Conservation (phyloP, 2,329 filamentous ascomycete genomes). For the Blastomyces parvus region DNA sequence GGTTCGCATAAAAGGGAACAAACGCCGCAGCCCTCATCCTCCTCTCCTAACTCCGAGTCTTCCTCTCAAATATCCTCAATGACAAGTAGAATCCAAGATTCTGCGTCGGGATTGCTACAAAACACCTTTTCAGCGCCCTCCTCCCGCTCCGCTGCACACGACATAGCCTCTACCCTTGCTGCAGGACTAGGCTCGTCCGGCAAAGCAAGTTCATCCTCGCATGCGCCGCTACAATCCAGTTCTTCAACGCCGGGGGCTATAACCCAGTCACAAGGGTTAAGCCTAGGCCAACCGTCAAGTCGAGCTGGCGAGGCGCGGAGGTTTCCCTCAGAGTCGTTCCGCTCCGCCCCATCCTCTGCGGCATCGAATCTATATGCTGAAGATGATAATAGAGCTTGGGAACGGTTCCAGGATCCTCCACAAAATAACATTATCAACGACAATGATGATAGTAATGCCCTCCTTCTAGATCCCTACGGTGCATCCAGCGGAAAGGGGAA, state of each 20-base stretch:
- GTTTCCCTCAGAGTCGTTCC: slow-evolving; percentile 19
- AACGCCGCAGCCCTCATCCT: background rate
- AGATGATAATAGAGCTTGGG: slow-evolving; percentile 18
- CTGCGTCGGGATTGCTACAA: slow-evolving; percentile 16
- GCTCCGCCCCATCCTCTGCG: slow-evolving; percentile 14
- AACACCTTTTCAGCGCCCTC: slow-evolving; percentile 10
- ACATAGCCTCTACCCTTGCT: slow-evolving; percentile 11
- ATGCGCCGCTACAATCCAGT: background rate
- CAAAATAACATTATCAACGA: background rate
- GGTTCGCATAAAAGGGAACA: background rate
- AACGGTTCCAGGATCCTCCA: slow-evolving; percentile 19
- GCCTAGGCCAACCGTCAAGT: slow-evolving; percentile 8
- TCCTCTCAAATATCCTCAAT: slow-evolving; percentile 7
- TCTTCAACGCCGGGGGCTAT: slow-evolving; percentile 1
- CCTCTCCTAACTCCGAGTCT: background rate
- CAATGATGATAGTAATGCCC: background rate
- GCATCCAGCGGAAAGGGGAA: slow-evolving; percentile 13
- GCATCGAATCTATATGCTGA: slow-evolving; percentile 3
- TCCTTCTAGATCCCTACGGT: slow-evolving; percentile 4
- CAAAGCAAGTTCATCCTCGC: slow-evolving; percentile 1
- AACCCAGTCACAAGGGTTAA: slow-evolving; percentile 1
- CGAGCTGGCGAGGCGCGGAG: background rate
- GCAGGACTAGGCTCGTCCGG: slow-evolving; percentile 4
- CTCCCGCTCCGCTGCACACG: slow-evolving; percentile 4
- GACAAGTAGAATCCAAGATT: slow-evolving; percentile 14